Percentiles rank a stretch among this genome's conserved stretches.
phyloP scores from a whole-genome alignment of 2,329 filamentous ascomycete genomes.

The Gliomastix tumulicola region DNA sequence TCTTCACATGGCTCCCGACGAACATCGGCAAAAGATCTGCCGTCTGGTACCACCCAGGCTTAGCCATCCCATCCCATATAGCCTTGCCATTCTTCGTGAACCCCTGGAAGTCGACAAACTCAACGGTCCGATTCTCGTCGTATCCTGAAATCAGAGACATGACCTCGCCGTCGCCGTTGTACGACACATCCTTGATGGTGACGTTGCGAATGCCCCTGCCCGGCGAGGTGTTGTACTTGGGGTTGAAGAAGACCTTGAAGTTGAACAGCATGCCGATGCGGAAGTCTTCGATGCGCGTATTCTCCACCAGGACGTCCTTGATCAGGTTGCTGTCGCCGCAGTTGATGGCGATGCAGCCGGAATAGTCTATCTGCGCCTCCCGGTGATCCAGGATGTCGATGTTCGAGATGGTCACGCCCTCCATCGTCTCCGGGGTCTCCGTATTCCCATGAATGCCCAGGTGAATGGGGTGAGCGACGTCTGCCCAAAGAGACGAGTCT shows the following conservation, averaged over 20 bases:
- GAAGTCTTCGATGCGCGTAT: constrained; percentile 22
- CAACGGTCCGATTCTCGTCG: background rate
- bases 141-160: background rate
- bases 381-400: constrained; percentile 27
- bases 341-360: constrained; percentile 24
- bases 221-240: constrained; percentile 22
- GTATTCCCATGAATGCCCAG: no score
- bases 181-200: background rate
- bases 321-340: constrained; percentile 22
- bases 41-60: no score
- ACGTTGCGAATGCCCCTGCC: constrained; percentile 16
- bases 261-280: constrained; percentile 21
- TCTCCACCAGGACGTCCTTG: constrained; percentile 16
- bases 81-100: no score
- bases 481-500: no score
- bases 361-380: constrained; percentile 24
- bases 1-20: no score
- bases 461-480: no score
- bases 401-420: constrained; percentile 19
- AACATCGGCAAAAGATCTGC: no score
- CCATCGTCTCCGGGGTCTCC: constrained; percentile 24
- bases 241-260: constrained; percentile 23
- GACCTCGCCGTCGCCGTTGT: background rate
- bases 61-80: no score
- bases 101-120: no score